Conservation (phyloP, 169 alveolate species). For the Plasmodium relictum region DNA sequence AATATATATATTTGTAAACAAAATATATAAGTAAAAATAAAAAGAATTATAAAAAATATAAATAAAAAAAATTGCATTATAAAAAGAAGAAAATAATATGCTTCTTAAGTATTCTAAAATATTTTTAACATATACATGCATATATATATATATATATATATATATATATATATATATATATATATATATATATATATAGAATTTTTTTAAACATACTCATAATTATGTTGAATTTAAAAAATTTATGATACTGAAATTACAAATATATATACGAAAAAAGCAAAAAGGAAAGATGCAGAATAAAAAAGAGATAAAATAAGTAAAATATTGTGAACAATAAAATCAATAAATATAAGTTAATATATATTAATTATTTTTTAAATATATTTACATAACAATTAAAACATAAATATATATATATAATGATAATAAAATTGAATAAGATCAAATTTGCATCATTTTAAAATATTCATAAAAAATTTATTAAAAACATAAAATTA, state of each 20-base stretch:
- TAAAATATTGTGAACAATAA: background rate
- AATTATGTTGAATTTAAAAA: conserved; percentile 58
- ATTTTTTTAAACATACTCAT: conserved; percentile 57
- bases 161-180: background rate
- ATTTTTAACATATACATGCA: too few species aligned
- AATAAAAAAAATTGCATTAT: background rate
- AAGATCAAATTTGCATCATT: conserved; percentile 43
- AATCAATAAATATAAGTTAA: background rate
- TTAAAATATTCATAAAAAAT: conserved; percentile 50
- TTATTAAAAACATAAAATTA: conserved; percentile 28
- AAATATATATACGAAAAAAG: conserved; percentile 71
- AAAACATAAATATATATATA: conserved; percentile 20
- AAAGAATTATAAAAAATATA: conserved; percentile 1
- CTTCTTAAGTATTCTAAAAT: background rate
- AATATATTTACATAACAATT: conserved; percentile 14
- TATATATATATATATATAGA: conserved; percentile 21
- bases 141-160: too few species aligned
- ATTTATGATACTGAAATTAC: conserved; percentile 39
- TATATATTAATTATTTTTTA: conserved; percentile 8
- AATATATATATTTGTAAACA: conserved; percentile 13
- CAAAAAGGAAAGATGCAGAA: background rate
- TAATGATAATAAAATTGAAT: conserved; percentile 14
- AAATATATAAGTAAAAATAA: conserved; percentile 8
- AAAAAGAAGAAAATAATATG: conserved; percentile 7
- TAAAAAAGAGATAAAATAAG: background rate